These are phyloP conservation scores for Candida piceae DNA, from an alignment of 805 yeast species.

Conservation along the genomic window DNA sequence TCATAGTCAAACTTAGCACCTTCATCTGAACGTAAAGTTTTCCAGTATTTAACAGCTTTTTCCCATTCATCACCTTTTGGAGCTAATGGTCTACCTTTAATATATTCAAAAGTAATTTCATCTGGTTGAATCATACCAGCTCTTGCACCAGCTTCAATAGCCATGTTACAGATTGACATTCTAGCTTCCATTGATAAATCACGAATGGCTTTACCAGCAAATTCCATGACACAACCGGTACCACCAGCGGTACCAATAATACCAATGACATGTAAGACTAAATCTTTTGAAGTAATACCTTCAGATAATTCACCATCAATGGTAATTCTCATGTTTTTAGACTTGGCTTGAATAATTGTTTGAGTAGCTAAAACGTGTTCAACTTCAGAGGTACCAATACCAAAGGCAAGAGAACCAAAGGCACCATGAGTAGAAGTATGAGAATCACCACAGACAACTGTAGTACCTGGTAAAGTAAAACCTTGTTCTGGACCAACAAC, in stretches of 20 bases:
- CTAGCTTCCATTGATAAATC: constrained; percentile 92
- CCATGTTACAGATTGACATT: constrained; percentile 99
- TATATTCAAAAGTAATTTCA: constrained; percentile 78
- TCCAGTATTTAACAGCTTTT: constrained; percentile 90
- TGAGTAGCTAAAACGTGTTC: constrained; percentile 99
- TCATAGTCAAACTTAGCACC: constrained; percentile 88
- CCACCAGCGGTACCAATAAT: constrained; percentile 99
- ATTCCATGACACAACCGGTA: constrained; percentile 94
- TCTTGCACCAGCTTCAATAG: constrained; percentile 98
- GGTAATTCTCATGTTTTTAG: constrained; percentile 89
- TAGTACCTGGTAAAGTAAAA: constrained; percentile 96
- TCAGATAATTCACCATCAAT: constrained; percentile 80
- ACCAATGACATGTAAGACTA: constrained; percentile 91
- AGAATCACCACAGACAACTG: constrained; percentile 98
- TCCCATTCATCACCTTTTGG: constrained; percentile 95
- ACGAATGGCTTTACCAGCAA: constrained; percentile 92
- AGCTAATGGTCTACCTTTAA: constrained; percentile 91
- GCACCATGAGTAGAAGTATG: constrained; percentile 99
- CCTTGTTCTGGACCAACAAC: constrained; percentile 99
- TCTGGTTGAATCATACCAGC: constrained; percentile 99
- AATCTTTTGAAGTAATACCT: constrained; percentile 95
- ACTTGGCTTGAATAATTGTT: constrained; percentile 88
- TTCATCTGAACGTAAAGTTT: constrained; percentile 77
- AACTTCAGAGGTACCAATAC: constrained; percentile 98
- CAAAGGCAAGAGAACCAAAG: constrained; percentile 94